Evolutionary conservation across 2,329 filamentous ascomycete genomes (phyloP), one percentile per base, ranked within the genome.

Genomic region (Alternaria ventricosa): DNA sequence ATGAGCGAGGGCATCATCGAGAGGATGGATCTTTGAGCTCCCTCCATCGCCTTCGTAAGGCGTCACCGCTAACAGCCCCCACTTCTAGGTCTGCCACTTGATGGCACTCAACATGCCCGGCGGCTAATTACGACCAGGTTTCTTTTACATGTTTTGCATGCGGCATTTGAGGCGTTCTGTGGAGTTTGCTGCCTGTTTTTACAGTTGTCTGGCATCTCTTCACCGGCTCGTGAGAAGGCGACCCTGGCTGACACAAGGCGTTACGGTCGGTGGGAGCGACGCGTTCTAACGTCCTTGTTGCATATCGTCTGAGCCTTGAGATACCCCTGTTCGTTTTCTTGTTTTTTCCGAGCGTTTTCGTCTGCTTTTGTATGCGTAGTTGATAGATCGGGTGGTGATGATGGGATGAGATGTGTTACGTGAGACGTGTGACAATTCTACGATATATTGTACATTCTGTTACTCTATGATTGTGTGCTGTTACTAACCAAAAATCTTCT

Each of bases 1-100:
- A 82, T 86, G 81, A 86, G 84, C 66, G 84, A 87, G 72, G 83
- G 86, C 59, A 81, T 87, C 57, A 81, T 83, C 51, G 85, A 86
- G 51, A 79, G 79, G 11, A 86, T 87, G 83, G 85, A 87, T 65
- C 79, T 87, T 53, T 86, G 59, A 71, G 33, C 36, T 43, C 30
- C 4, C 23, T 55, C 12, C 15, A 15, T 28, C 12, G 13, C 8
- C 27, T 27, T 18, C 28, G 20, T 12, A n/a, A 1, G 13, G 9
- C 18, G 25, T 47, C 8, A 7, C 6, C 13, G 18, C 56, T 23
- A 25, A 44, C 25, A 41, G 47, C 27, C 47, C 27, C 49, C 49
- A 51, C 5, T 1, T 28, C n/a, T 51, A 51, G 56, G 46, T 28
- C 50, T 41, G 36, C 36, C 1, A 12, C 20, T 51, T 23, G 28